phyloP scores from a whole-genome alignment of 768 basidiomycete species.

The Phaeolepiota aurea region DNA sequence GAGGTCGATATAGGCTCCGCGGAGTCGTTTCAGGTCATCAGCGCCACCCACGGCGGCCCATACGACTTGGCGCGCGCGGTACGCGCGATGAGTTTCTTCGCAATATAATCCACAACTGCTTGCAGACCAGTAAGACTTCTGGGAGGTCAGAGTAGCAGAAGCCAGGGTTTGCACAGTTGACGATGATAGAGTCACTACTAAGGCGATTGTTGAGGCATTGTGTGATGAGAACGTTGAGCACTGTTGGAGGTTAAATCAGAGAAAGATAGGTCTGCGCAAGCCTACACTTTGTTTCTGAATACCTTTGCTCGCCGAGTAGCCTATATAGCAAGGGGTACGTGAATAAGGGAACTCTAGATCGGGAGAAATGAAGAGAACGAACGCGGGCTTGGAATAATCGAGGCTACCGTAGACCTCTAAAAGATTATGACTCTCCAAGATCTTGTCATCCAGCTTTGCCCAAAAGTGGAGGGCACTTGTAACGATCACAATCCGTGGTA shows the following conservation, averaged over 20 bases:
- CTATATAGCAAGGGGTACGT: background rate
- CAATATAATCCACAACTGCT: conserved; percentile 9
- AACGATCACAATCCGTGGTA: too few species aligned
- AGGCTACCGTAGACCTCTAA: too few species aligned
- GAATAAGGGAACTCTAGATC: background rate
- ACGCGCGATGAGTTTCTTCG: conserved; percentile 24
- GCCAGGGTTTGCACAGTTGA: conserved; percentile 32
- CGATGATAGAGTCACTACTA: conserved; percentile 17
- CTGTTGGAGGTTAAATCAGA: conserved; percentile 12
- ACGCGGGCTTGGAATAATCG: too few species aligned
- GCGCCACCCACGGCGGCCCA: conserved; percentile 20
- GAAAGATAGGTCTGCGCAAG: background rate
- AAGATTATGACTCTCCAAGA: too few species aligned
- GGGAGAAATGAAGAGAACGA: too few species aligned
- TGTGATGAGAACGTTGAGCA: conserved; percentile 31
- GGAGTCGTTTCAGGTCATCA: conserved; percentile 11
- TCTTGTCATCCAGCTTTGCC: too few species aligned
- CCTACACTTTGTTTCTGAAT: background rate
- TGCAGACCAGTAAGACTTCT: conserved; percentile 11
- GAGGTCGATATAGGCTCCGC: conserved; percentile 21
- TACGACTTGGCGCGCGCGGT: conserved; percentile 23
- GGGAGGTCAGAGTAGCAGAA: conserved; percentile 29
- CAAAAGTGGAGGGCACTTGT: too few species aligned
- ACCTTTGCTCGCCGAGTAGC: too few species aligned
- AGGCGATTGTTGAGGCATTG: conserved; percentile 27